Evolutionary conservation across 2,329 filamentous ascomycete genomes (phyloP).

Genomic region (Parasarocladium wereldwijsianum): DNA sequence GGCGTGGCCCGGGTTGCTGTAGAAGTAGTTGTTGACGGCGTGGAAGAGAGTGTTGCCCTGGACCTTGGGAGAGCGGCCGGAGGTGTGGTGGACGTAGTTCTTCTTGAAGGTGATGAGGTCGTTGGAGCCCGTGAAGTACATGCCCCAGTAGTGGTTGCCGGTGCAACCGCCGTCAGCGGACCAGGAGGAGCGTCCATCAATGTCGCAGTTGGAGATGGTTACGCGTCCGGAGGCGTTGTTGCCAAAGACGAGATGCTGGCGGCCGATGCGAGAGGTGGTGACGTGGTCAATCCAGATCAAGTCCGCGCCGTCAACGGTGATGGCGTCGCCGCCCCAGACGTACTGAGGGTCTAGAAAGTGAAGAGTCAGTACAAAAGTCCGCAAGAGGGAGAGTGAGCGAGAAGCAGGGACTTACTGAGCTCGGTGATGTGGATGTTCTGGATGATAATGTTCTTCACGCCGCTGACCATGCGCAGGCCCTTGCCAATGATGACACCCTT

Average conservation of each 20-base stretch:
- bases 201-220: constrained; percentile 44
- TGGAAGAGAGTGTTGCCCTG: constrained; percentile 40
- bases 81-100: constrained; percentile 46
- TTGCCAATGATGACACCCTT: constrained; percentile 42
- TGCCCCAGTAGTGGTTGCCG: constrained; percentile 17
- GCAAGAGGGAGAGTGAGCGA: not conserved
- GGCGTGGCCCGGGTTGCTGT: constrained; percentile 28
- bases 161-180: constrained; percentile 25
- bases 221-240: constrained; percentile 36
- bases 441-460: constrained; percentile 41
- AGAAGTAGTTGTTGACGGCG: constrained; percentile 20
- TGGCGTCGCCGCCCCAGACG: constrained; percentile 45
- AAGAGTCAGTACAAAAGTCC: too few species aligned
- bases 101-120: constrained; percentile 38
- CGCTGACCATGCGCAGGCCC: constrained; percentile 33
- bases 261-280: constrained; percentile 21
- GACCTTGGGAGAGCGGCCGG: constrained; percentile 42
- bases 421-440: constrained; percentile 42
- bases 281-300: constrained; percentile 37
- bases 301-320: constrained; percentile 33
- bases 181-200: constrained; percentile 35
- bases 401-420: constrained; percentile 18
- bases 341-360: constrained; percentile 27
- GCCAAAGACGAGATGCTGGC: constrained; percentile 44
- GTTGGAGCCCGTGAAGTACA: constrained; percentile 15